Evolutionary conservation across 1,284 basidiomycete genomes (phyloP), one percentile per base, ranked within the genome.

Genomic region (Mycosarcoma mackinlayi): DNA sequence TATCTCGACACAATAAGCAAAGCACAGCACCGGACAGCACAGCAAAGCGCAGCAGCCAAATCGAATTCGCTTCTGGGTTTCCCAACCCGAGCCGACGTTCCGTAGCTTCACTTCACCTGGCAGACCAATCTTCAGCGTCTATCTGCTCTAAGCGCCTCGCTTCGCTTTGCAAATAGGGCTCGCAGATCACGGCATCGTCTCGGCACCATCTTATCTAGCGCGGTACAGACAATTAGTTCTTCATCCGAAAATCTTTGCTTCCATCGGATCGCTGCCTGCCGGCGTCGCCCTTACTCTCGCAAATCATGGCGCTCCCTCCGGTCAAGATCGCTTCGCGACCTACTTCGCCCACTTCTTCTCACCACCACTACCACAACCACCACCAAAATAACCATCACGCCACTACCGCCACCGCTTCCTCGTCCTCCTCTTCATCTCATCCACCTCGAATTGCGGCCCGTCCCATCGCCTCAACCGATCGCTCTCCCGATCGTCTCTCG

Each of bases 281-380:
- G 33, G 31, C 11, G n/a, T 6, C 16, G 16, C n/a, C 21, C 8
- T 21, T 31, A 6, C 10, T 13, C 11, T 8, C 13, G 13, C 30
- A 18, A 25, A 49, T 16, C 25, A 66, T 66, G 63, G 63, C 52
- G n/a, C 52, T 60, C 2, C 56, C 63, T 37, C 57, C 53, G 25
- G 63, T 66, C 63, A 59, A 66, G 63, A 66, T 66, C 27, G 63
- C 57, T 19, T 66, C 63, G 37, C 51, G 63, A 9, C 63, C 63
- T 21, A 13, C 63, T 34, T 66, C 63, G 11, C 63, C 63, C 19
- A 60, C 54, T 31, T 47, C 60, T 38, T 63, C 62, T 42, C 48
- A 40, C 19, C 42, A 45, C 33, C 51, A 45, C 25, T 38, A 40
- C 19, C 42, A 45, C 33, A 41, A 45, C 25, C 51, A 54, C 30